Percentiles rank a stretch among this genome's conserved stretches.
These are phyloP conservation scores for Candida krabiensis DNA, from an alignment of 805 yeast genomes.

Conservation along the genomic window DNA sequence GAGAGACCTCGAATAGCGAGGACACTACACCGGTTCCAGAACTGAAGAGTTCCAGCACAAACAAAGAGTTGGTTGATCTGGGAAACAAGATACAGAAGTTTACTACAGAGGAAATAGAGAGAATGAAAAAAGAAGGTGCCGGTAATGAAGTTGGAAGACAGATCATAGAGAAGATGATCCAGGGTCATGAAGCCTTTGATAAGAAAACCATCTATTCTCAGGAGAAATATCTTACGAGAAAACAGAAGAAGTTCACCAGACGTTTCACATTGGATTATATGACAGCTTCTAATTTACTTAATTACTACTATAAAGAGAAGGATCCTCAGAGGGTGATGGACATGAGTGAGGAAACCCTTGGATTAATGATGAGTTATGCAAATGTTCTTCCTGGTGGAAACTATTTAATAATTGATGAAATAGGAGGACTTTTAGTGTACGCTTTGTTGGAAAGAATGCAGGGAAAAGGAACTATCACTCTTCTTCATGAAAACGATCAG, in stretches of 20 bases:
- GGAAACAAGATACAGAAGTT: slow-evolving; percentile 74
- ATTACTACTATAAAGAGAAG: slow-evolving; percentile 68
- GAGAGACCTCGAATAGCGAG: slow-evolving; percentile 18
- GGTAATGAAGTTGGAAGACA: slow-evolving; percentile 65
- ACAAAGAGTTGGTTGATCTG: slow-evolving; percentile 65
- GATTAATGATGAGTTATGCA: slow-evolving; percentile 72
- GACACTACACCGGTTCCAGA: slow-evolving; percentile 26
- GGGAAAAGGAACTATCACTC: slow-evolving; percentile 66
- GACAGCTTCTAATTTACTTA: slow-evolving; percentile 67
- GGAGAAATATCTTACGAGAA: slow-evolving; percentile 87
- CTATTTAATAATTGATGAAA: slow-evolving; percentile 86
- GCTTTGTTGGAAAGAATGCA: slow-evolving; percentile 90
- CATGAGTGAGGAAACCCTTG: slow-evolving; percentile 82
- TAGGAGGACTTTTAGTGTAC: slow-evolving; percentile 87
- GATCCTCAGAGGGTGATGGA: slow-evolving; percentile 73
- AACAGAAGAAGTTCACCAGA: slow-evolving; percentile 86
- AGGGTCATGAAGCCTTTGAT: slow-evolving; percentile 82
- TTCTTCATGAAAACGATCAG: slow-evolving; percentile 92
- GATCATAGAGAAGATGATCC: slow-evolving; percentile 78
- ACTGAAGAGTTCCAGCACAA: slow-evolving; percentile 50
- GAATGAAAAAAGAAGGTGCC: slow-evolving; percentile 70
- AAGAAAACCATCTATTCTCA: slow-evolving; percentile 88
- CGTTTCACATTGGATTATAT: slow-evolving; percentile 80
- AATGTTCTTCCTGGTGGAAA: slow-evolving; percentile 88
- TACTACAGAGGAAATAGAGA: slow-evolving; percentile 79